Conservation (phyloP, 2,329 filamentous ascomycete genomes). For the Epicoccum nigrum region DNA sequence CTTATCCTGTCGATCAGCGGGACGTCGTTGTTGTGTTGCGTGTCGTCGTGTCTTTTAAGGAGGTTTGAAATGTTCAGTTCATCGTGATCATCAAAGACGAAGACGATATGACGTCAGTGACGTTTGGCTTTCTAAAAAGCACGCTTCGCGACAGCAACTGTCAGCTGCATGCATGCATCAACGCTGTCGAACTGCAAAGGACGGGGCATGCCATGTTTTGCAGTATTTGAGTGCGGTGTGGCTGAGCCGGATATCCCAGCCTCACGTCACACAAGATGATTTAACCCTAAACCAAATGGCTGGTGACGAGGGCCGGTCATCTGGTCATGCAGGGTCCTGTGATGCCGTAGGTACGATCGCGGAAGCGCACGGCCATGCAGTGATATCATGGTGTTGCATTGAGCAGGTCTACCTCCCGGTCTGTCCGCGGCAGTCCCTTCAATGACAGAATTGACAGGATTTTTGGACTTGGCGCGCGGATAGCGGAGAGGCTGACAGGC, state of each 20-base stretch:
- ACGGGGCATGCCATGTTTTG: conserved; percentile 1
- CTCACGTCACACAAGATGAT: conserved; percentile 6
- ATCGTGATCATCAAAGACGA: conserved; percentile 2
- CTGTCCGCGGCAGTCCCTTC: neutral
- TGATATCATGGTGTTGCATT: conserved; percentile 15
- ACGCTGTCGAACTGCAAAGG: neutral
- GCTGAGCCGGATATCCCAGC: conserved; percentile 6
- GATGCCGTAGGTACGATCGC: neutral
- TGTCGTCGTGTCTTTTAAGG: neutral
- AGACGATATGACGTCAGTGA: conserved; percentile 8
- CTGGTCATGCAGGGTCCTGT: conserved; percentile 10
- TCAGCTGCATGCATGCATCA: conserved; percentile 3
- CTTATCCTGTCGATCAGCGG: conserved; percentile 7
- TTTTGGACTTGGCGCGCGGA: conserved; percentile 7
- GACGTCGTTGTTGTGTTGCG: conserved; percentile 2
- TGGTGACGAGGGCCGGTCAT: conserved; percentile 4
- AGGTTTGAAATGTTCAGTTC: neutral
- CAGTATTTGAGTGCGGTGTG: conserved; percentile 1
- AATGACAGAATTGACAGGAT: neutral
- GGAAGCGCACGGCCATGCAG: neutral
- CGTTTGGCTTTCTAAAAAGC: neutral
- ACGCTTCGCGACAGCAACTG: neutral
- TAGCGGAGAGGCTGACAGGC: conserved; percentile 4
- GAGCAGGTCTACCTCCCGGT: conserved; percentile 5
- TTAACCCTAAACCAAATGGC: conserved; percentile 2